phyloP scores from a whole-genome alignment of 306 rosid genomes.

The Trichosanthes truncata region DNA sequence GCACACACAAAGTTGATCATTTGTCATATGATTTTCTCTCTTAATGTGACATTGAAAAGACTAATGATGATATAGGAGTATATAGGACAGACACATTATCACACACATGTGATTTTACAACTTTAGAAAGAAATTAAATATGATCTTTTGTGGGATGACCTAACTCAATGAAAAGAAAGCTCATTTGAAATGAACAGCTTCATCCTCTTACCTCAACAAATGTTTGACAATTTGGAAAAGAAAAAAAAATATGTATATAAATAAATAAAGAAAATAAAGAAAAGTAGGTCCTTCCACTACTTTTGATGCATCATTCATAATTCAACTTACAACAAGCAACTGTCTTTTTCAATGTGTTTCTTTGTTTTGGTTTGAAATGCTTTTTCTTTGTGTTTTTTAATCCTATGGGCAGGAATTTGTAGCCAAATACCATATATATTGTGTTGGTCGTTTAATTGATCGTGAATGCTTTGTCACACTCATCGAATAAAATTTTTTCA shows the following conservation, averaged over 20 bases:
- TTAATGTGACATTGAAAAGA: background rate
- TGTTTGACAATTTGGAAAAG: background rate
- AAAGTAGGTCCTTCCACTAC: conserved; percentile 1
- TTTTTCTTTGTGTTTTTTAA: background rate
- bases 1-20: background rate
- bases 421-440: background rate
- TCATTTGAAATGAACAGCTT: background rate
- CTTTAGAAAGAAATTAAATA: background rate
- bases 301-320: background rate
- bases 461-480: background rate
- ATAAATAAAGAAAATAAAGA: background rate
- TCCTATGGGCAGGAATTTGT: background rate
- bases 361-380: background rate
- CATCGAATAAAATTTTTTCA: background rate
- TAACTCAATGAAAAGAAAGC: background rate
- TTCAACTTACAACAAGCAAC: background rate
- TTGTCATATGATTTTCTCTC: background rate
- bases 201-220: conserved; percentile 1
- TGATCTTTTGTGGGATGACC: conserved; percentile 5
- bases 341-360: background rate
- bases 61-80: background rate
- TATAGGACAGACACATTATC: background rate
- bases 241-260: background rate
- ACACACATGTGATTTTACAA: background rate
- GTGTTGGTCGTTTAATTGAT: background rate